These are phyloP conservation scores for Calonectria fujianensis DNA, from an alignment of 2,329 filamentous ascomycete genomes.

Conservation along the genomic window DNA sequence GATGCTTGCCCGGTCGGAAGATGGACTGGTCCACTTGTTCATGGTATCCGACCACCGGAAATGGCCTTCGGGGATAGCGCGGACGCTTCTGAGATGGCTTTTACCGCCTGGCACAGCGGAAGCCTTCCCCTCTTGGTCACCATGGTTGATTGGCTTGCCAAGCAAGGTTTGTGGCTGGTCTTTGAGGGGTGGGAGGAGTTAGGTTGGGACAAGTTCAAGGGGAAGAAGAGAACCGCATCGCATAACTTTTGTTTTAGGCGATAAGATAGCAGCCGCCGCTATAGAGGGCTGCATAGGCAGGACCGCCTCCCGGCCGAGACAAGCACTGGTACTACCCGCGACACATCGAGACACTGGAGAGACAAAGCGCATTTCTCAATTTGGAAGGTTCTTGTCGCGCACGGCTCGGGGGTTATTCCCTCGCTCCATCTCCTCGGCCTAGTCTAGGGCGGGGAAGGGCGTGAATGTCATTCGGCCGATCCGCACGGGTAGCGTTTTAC, in stretches of 20 bases:
- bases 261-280: slow-evolving; percentile 7
- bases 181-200: background rate
- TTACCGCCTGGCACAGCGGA: slow-evolving; percentile 17
- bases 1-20: slow-evolving; percentile 28
- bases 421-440: slow-evolving; percentile 6
- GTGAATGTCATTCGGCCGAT: slow-evolving; percentile 25
- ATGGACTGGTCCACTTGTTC: slow-evolving; percentile 29
- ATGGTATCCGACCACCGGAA: slow-evolving; percentile 45
- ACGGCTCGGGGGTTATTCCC: slow-evolving; percentile 7
- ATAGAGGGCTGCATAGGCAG: background rate
- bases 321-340: background rate
- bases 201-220: slow-evolving; percentile 9
- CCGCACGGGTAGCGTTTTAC: slow-evolving; percentile 16
- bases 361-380: background rate
- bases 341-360: slow-evolving; percentile 13
- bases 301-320: background rate
- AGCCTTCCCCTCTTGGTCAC: slow-evolving; percentile 11
- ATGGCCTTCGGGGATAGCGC: slow-evolving; percentile 43
- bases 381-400: slow-evolving; percentile 16
- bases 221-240: background rate
- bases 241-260: background rate
- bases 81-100: slow-evolving; percentile 19
- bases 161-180: background rate
- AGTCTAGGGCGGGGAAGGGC: slow-evolving; percentile 10
- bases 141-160: slow-evolving; percentile 5